A percentile compares a stretch with the other conserved stretches of the same genome.
phyloP scores from a whole-genome alignment of 2,329 filamentous ascomycete genomes.

The Hymenoscyphus linearis region DNA sequence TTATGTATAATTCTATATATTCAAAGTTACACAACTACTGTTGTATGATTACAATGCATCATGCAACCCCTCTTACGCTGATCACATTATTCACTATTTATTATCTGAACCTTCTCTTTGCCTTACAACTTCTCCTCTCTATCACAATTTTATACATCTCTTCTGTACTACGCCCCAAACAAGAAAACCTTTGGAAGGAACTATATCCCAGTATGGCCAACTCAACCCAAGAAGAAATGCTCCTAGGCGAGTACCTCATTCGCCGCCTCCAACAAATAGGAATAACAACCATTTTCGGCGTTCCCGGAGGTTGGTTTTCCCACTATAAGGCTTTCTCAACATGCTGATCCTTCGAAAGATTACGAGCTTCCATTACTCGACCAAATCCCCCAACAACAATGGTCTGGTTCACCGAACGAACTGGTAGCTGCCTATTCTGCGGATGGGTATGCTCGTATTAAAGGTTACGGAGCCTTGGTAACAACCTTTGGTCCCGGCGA shows the following conservation, averaged over 20 bases:
- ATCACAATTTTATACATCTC: background rate
- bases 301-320: constrained; percentile 34
- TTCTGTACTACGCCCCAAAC: too few relatives aligned
- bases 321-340: background rate
- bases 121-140: background rate
- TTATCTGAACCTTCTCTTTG: background rate
- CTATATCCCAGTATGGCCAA: background rate
- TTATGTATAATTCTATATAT: background rate
- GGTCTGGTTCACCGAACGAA: constrained; percentile 32
- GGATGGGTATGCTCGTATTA: constrained; percentile 45
- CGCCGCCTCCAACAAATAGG: constrained; percentile 39
- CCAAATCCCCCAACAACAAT: constrained; percentile 18
- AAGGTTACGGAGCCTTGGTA: constrained; percentile 41
- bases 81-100: background rate
- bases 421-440: constrained; percentile 39
- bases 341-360: constrained; percentile 2
- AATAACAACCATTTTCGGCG: constrained; percentile 41
- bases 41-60: background rate
- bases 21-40: background rate
- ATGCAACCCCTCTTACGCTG: background rate
- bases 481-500: constrained; percentile 48
- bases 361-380: constrained; percentile 15
- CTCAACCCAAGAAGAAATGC: constrained; percentile 12
- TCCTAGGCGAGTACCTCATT: constrained; percentile 35
- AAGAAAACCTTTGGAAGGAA: background rate